These are phyloP conservation scores for Pythium volutum DNA, from an alignment of 352 stramenopile genomes.

Conservation along the genomic window DNA sequence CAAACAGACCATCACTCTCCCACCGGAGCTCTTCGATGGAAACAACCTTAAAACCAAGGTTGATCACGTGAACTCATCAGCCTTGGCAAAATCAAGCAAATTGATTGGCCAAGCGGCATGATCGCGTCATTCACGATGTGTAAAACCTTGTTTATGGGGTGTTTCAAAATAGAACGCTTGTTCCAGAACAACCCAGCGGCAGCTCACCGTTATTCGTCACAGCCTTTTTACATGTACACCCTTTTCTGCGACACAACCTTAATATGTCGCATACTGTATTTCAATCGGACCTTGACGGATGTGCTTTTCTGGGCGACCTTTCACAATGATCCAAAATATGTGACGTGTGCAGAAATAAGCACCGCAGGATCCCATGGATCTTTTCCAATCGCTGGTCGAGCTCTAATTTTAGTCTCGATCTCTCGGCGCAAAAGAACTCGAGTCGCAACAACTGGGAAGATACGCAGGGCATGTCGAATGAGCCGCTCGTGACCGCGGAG, in stretches of 20 bases:
- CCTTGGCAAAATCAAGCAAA: background rate
- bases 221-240: background rate
- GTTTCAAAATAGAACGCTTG: background rate
- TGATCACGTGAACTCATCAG: slow-evolving; percentile 2
- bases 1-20: slow-evolving; percentile 20
- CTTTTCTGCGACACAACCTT: background rate
- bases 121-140: background rate
- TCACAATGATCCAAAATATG: too few relatives aligned
- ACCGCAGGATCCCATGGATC: background rate
- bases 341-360: too few relatives aligned
- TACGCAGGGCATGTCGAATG: slow-evolving; percentile 46
- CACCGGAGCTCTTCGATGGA: background rate
- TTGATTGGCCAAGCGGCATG: background rate
- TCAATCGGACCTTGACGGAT: background rate
- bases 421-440: too few relatives aligned
- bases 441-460: background rate
- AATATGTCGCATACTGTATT: slow-evolving; percentile 1
- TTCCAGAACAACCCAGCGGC: slow-evolving; percentile 15
- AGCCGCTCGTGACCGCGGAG: slow-evolving; percentile 48
- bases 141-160: slow-evolving; percentile 2
- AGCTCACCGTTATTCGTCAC: background rate
- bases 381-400: background rate
- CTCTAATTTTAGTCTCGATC: slow-evolving; percentile 9
- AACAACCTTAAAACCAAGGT: slow-evolving; percentile 19
- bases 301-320: background rate